A percentile compares a stretch with the other conserved stretches of the same genome.
Conservation (phyloP, 805 yeast species). For the Wickerhamiella spandovensis region DNA sequence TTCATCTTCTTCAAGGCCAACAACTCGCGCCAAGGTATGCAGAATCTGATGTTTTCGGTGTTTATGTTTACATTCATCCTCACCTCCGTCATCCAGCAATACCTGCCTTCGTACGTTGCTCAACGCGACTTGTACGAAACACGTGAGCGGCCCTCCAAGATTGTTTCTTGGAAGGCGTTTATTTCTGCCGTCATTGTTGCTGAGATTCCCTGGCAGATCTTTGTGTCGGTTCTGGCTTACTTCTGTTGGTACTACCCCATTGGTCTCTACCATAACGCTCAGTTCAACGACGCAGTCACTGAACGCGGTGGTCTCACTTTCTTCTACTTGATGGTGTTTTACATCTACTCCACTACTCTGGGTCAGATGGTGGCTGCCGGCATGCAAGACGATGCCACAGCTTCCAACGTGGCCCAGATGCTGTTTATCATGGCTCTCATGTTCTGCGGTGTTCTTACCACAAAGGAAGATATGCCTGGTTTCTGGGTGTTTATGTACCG, state of each 20-base stretch:
- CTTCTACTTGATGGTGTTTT: constrained; percentile 38
- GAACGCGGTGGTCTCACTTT: constrained; percentile 40
- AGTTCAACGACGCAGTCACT: constrained; percentile 31
- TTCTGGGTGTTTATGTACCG: constrained; percentile 82
- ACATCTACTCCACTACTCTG: constrained; percentile 37
- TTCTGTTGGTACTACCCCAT: constrained; percentile 41
- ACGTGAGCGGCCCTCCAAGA: constrained; percentile 57
- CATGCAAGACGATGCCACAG: constrained; percentile 55
- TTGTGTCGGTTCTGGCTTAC: constrained; percentile 38
- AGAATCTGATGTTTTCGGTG: constrained; percentile 44
- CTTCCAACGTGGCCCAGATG: constrained; percentile 45
- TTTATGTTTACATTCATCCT: constrained; percentile 45
- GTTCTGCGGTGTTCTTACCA: constrained; percentile 61
- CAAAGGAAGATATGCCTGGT: constrained; percentile 47
- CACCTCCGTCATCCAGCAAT: constrained; percentile 47
- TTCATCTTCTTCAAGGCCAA: constrained; percentile 54
- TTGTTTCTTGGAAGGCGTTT: constrained; percentile 57
- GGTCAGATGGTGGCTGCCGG: constrained; percentile 43
- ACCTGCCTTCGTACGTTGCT: constrained; percentile 43
- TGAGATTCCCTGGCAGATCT: constrained; percentile 48
- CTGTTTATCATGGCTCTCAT: constrained; percentile 44
- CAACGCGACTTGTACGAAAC: constrained; percentile 55
- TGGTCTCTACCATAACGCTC: constrained; percentile 31
- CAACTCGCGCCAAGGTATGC: constrained; percentile 39
- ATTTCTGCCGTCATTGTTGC: constrained; percentile 38